Evolutionary conservation across 208 protist species (phyloP).

Genomic region (Trichomonas tenax): DNA sequence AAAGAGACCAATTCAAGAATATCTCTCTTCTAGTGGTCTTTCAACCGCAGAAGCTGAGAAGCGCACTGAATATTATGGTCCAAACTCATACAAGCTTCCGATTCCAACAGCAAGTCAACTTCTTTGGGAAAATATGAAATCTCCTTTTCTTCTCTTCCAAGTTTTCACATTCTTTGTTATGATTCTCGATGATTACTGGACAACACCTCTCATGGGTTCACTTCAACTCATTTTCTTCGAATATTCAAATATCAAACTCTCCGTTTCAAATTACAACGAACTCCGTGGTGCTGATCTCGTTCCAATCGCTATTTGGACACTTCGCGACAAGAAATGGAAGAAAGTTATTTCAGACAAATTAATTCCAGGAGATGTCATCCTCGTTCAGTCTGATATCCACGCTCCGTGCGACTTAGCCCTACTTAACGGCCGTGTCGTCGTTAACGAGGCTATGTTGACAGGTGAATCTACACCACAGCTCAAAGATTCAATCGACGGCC

Average conservation of each 20-base stretch:
- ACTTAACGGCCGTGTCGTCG: constrained; percentile 55
- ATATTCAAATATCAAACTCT: not conserved
- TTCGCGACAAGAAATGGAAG: not conserved
- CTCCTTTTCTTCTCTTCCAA: not conserved
- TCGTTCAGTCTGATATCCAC: not conserved
- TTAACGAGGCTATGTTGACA: constrained; percentile 45
- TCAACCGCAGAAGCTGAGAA: not conserved
- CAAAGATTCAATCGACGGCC: not conserved
- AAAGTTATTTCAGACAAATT: not conserved
- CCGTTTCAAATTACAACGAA: not conserved
- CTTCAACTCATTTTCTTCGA: not conserved
- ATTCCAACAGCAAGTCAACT: not conserved
- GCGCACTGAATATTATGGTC: not conserved
- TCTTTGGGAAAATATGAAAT: not conserved
- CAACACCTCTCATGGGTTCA: not conserved
- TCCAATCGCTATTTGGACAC: not conserved
- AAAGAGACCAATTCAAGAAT: not conserved
- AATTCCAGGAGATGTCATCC: not conserved
- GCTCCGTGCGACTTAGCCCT: constrained; percentile 63
- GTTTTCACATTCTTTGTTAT: not conserved
- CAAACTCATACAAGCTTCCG: not conserved
- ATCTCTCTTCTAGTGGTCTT: not conserved
- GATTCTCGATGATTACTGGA: not conserved
- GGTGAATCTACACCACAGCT: constrained; percentile 47
- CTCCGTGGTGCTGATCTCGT: not conserved